phyloP scores from a whole-genome alignment of 805 yeast species.

The Pichia heedii region DNA sequence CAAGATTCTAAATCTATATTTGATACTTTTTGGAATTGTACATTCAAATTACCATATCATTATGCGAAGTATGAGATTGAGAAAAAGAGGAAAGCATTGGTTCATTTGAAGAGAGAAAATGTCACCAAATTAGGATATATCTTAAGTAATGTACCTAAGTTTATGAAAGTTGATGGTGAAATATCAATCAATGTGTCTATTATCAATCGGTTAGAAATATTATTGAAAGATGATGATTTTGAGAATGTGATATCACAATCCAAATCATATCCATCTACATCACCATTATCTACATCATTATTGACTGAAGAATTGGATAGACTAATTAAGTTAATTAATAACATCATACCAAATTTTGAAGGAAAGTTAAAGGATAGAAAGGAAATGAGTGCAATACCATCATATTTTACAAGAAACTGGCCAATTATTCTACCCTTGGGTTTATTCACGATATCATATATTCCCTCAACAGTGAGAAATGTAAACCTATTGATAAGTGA shows the following conservation, averaged over 20 bases:
- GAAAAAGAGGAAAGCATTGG: constrained; percentile 16
- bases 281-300: too few relatives aligned
- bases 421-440: constrained; percentile 4
- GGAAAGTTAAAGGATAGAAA: background rate
- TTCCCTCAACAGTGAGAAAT: constrained; percentile 44
- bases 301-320: background rate
- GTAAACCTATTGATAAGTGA: constrained; percentile 33
- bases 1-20: constrained; percentile 12
- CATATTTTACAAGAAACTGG: constrained; percentile 10
- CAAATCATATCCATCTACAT: too few relatives aligned
- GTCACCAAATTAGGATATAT: constrained; percentile 31
- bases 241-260: too few relatives aligned
- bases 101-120: constrained; percentile 20
- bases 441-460: constrained; percentile 24
- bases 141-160: constrained; percentile 25
- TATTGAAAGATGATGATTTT: background rate
- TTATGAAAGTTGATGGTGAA: too few relatives aligned
- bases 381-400: constrained; percentile 5
- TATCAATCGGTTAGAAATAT: constrained; percentile 4
- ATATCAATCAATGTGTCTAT: background rate
- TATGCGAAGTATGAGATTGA: constrained; percentile 25
- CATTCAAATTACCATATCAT: constrained; percentile 30
- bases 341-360: constrained; percentile 2
- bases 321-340: background rate
- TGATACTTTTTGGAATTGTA: constrained; percentile 19